A percentile compares a stretch with the other conserved stretches of the same genome.
phyloP scores from a whole-genome alignment of 495 filamentous ascomycete species.

The Apodospora peruviana region DNA sequence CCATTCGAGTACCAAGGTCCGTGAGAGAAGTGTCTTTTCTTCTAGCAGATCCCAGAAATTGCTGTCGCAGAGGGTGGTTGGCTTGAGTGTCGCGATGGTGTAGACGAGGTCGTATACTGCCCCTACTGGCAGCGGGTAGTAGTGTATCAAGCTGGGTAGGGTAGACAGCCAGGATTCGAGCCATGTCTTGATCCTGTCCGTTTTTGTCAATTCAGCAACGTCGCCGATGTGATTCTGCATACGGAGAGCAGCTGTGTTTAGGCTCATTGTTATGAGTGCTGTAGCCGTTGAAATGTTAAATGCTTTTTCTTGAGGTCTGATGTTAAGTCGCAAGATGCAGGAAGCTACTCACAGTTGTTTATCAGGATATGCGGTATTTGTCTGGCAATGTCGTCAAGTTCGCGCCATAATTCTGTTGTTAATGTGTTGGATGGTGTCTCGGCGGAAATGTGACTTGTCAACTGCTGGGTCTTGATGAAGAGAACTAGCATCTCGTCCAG shows the following conservation, averaged over 20 bases:
- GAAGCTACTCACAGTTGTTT: neutral
- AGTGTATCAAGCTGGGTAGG: neutral
- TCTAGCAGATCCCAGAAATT: neutral
- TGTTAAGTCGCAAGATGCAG: neutral
- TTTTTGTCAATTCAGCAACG: neutral
- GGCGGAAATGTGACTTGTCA: slow-evolving; percentile 26
- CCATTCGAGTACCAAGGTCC: neutral
- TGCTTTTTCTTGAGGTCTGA: no score
- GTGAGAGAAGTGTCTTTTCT: neutral
- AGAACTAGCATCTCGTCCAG: slow-evolving; percentile 28
- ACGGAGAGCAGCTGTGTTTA: neutral
- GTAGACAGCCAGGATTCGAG: neutral
- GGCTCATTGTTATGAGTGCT: neutral
- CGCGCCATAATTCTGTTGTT: no score
- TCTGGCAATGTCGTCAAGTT: neutral
- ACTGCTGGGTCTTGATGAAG: slow-evolving; percentile 31
- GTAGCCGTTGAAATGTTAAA: no score
- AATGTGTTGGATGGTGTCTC: no score
- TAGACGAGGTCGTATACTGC: neutral
- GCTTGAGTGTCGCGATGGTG: neutral
- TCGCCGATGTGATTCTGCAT: neutral
- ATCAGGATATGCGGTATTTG: neutral
- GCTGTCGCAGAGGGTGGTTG: neutral
- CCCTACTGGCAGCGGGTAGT: neutral
- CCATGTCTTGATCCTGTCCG: neutral